Conservation (phyloP, 78 protist species). For the Dictyostelium purpureum region DNA sequence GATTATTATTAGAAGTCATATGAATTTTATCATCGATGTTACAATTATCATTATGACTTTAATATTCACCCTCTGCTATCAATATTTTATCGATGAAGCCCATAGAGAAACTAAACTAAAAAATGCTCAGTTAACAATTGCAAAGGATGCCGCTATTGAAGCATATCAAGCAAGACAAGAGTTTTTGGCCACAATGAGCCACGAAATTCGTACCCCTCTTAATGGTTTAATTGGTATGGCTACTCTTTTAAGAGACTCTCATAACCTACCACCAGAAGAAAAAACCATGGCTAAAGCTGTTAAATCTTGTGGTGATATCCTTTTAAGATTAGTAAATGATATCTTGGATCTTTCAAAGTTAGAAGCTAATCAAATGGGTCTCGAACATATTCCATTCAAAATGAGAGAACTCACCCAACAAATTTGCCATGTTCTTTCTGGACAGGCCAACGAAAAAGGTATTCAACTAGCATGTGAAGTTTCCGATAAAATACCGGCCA, state of each 20-base stretch:
- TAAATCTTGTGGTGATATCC: slow-evolving; percentile 61
- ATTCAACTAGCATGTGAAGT: slow-evolving; percentile 38
- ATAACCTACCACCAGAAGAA: slow-evolving; percentile 52
- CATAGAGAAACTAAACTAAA: slow-evolving; percentile 62
- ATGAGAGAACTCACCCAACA: slow-evolving; percentile 60
- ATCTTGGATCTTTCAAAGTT: slow-evolving; percentile 81
- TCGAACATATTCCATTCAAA: slow-evolving; percentile 56
- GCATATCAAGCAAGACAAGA: slow-evolving; percentile 77
- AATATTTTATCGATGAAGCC: slow-evolving; percentile 75
- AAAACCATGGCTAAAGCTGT: slow-evolving; percentile 73
- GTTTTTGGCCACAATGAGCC: slow-evolving; percentile 71
- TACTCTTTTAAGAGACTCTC: slow-evolving; percentile 13
- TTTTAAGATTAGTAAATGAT: slow-evolving; percentile 79
- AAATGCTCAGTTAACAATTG: slow-evolving; percentile 55
- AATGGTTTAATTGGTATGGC: slow-evolving; percentile 82
- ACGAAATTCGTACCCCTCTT: slow-evolving; percentile 81
- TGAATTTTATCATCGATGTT: slow-evolving; percentile 74
- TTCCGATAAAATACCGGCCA: slow-evolving; percentile 10
- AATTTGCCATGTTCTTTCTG: slow-evolving; percentile 63
- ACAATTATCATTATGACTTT: slow-evolving; percentile 54
- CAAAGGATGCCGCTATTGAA: slow-evolving; percentile 68
- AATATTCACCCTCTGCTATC: slow-evolving; percentile 60
- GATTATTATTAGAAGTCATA: slow-evolving; percentile 62
- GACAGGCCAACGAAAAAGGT: slow-evolving; percentile 48
- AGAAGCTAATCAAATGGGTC: slow-evolving; percentile 80